phyloP scores from a whole-genome alignment of 192 early-diverging fungal genomes.

The Radiomyces spectabilis region DNA sequence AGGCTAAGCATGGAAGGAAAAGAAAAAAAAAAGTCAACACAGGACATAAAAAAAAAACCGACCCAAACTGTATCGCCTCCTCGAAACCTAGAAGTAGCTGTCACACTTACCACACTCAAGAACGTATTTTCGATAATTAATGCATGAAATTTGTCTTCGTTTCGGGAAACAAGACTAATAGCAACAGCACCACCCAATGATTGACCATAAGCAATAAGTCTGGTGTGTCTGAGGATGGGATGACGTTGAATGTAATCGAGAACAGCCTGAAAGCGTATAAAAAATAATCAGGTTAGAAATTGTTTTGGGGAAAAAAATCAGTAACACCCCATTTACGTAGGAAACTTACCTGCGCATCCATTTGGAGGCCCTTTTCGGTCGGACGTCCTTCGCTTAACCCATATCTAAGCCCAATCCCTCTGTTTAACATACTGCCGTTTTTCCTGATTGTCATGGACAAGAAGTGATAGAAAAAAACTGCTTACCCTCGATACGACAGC shows the following conservation, averaged over 20 bases:
- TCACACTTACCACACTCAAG: constrained; percentile 64
- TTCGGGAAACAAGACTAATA: constrained; percentile 72
- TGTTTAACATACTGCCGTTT: not conserved
- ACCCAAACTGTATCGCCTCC: not conserved
- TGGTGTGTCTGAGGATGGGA: constrained; percentile 64
- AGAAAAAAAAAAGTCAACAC: not conserved
- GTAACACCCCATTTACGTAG: too few relatives aligned
- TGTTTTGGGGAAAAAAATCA: too few relatives aligned
- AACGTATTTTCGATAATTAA: constrained; percentile 96
- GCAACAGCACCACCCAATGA: constrained; percentile 96
- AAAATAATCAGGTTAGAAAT: not conserved
- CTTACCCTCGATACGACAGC: constrained; percentile 89
- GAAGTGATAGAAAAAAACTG: too few relatives aligned
- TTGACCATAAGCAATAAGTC: constrained; percentile 90
- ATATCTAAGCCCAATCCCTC: constrained; percentile 42
- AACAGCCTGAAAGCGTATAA: constrained; percentile 45
- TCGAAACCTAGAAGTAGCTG: not conserved
- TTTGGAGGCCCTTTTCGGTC: constrained; percentile 78
- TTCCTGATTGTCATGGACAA: too few relatives aligned
- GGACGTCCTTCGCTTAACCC: constrained; percentile 82
- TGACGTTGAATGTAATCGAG: constrained; percentile 81
- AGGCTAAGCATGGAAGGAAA: constrained; percentile 39
- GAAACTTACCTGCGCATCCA: constrained; percentile 84
- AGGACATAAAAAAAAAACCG: not conserved
- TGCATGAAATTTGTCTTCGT: constrained; percentile 71